A percentile compares a stretch with the other conserved stretches of the same genome.
phyloP scores from a whole-genome alignment of 495 filamentous ascomycete species.

The Tetracladium marchalianum region DNA sequence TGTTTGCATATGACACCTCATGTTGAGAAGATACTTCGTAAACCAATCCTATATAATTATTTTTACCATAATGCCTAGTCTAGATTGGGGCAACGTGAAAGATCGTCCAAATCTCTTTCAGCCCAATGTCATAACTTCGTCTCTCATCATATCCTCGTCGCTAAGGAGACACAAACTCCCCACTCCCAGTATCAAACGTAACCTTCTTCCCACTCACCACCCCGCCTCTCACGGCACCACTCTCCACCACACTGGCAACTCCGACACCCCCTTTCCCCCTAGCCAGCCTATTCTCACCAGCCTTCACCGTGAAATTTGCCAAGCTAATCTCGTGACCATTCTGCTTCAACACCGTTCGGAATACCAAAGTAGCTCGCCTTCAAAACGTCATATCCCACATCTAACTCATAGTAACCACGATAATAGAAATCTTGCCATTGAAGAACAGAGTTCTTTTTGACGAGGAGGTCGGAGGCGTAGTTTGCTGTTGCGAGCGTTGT shows the following conservation, averaged over 20 bases:
- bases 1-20: too few species aligned
- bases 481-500: slow-evolving; percentile 33
- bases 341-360: slow-evolving; percentile 30
- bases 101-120: too few species aligned
- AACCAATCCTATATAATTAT: too few species aligned
- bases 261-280: slow-evolving; percentile 35
- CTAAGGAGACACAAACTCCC: background rate
- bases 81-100: too few species aligned
- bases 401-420: slow-evolving; percentile 50
- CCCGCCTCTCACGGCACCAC: slow-evolving; percentile 28
- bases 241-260: slow-evolving; percentile 27
- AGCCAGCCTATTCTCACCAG: slow-evolving; percentile 42
- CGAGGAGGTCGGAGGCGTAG: slow-evolving; percentile 28
- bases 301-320: slow-evolving; percentile 50
- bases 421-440: slow-evolving; percentile 65
- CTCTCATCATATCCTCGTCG: too few species aligned
- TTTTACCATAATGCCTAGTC: too few species aligned
- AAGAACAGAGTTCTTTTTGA: slow-evolving; percentile 44
- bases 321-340: slow-evolving; percentile 44
- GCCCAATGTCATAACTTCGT: too few species aligned
- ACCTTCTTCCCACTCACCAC: background rate
- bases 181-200: background rate
- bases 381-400: slow-evolving; percentile 36
- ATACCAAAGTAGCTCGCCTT: slow-evolving; percentile 46
- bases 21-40: too few species aligned